Evolutionary conservation across 345 rosid species (phyloP).

Genomic region (Pugionium dolabratum): DNA sequence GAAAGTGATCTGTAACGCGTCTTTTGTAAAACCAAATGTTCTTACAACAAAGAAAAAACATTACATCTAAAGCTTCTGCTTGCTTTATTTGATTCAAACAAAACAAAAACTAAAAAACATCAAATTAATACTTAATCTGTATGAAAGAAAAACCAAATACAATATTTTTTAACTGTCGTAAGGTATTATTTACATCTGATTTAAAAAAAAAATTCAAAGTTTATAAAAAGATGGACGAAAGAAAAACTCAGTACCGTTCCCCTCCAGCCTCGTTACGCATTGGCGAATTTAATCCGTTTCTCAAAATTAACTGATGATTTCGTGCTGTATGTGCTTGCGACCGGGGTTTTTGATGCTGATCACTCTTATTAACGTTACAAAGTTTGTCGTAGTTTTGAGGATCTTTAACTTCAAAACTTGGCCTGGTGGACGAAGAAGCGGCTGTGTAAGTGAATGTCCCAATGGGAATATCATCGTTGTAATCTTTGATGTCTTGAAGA

Average conservation of each 20-base stretch:
- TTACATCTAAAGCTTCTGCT: not conserved
- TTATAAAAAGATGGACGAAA: no score
- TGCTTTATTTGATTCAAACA: conserved; percentile 21
- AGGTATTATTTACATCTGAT: conserved; percentile 15
- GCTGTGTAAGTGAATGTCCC: conserved; percentile 62
- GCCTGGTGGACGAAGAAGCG: conserved; percentile 36
- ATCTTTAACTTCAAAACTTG: conserved; percentile 38
- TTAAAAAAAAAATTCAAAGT: no score
- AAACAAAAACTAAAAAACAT: not conserved
- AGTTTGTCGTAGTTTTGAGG: conserved; percentile 26
- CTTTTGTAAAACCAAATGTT: conserved; percentile 2
- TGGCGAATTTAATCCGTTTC: conserved; percentile 46
- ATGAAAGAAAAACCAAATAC: not conserved
- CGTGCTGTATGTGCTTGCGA: conserved; percentile 38
- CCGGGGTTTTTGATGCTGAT: conserved; percentile 37
- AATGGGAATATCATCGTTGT: conserved; percentile 41
- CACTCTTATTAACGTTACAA: conserved; percentile 13
- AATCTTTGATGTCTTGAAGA: conserved; percentile 61
- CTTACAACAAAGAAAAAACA: not conserved
- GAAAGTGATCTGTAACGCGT: conserved; percentile 4
- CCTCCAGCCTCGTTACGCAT: conserved; percentile 41
- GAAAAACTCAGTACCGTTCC: conserved; percentile 35
- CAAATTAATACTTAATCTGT: no score
- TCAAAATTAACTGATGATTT: conserved; percentile 29
- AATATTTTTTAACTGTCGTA: not conserved